These are phyloP conservation scores for Leptoxyphium fumago DNA, from an alignment of 2,329 filamentous ascomycete species.

Conservation along the genomic window DNA sequence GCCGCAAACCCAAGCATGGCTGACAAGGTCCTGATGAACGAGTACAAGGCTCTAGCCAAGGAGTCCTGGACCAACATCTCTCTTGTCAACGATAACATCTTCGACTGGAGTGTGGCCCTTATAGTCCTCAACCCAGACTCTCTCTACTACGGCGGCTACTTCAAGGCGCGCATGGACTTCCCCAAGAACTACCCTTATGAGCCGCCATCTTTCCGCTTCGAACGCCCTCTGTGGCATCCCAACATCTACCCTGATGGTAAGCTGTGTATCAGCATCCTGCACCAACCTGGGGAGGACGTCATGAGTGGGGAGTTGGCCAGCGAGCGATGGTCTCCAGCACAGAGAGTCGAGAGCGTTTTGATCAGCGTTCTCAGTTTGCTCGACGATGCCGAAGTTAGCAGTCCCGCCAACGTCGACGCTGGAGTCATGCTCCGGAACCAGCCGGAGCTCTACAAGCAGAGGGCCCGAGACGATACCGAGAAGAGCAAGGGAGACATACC, in stretches of 20 bases:
- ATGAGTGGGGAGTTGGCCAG: conserved; percentile 82
- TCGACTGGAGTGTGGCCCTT: conserved; percentile 74
- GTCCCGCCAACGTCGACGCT: conserved; percentile 88
- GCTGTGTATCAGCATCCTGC: conserved; percentile 92
- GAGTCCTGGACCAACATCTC: conserved; percentile 92
- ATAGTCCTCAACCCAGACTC: conserved; percentile 90
- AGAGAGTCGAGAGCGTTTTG: conserved; percentile 87
- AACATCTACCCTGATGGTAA: conserved; percentile 87
- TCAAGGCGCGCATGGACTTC: conserved; percentile 82
- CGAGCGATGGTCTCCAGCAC: conserved; percentile 87
- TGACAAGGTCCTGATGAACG: conserved; percentile 76
- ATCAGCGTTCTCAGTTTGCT: conserved; percentile 84
- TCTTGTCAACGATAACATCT: conserved; percentile 68
- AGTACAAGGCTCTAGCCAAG: conserved; percentile 66
- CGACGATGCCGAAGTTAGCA: conserved; percentile 86
- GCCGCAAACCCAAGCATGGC: conserved; percentile 27
- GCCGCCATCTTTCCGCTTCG: conserved; percentile 81
- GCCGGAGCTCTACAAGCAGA: conserved; percentile 51
- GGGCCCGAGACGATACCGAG: conserved; percentile 56
- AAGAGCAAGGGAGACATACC: conserved; percentile 69
- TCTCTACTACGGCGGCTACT: conserved; percentile 82
- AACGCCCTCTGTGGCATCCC: conserved; percentile 68
- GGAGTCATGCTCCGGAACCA: conserved; percentile 70
- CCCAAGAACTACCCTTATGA: conserved; percentile 77
- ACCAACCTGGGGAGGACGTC: conserved; percentile 78